These are phyloP conservation scores for Beauveria sp. DNA, from an alignment of 2,329 filamentous ascomycete genomes.

Conservation along the genomic window DNA sequence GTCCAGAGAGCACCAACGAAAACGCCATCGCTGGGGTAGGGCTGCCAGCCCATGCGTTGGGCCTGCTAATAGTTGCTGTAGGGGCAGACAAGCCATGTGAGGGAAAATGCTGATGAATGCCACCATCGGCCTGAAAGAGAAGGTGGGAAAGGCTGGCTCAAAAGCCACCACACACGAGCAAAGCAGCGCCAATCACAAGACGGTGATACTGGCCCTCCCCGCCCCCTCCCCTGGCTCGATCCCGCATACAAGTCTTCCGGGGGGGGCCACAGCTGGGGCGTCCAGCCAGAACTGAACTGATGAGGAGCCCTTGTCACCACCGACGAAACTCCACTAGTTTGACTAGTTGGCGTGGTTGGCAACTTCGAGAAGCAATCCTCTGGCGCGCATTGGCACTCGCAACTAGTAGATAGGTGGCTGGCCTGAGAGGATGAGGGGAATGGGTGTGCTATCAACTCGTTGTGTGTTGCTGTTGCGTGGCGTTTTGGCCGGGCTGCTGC, in stretches of 20 bases:
- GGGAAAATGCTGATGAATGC: slow-evolving; percentile 19
- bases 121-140: slow-evolving; percentile 28
- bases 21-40: slow-evolving; percentile 6
- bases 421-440: neutral
- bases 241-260: slow-evolving; percentile 4
- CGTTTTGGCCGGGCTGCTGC: neutral
- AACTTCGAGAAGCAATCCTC: slow-evolving; percentile 5
- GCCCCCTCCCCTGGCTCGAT: slow-evolving; percentile 15
- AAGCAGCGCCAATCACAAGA: slow-evolving; percentile 24
- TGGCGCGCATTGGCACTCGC: neutral
- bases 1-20: neutral
- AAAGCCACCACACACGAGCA: slow-evolving; percentile 23
- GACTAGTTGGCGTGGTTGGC: too few species aligned
- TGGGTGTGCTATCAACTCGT: neutral
- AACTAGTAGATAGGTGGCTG: neutral
- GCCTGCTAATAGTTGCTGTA: neutral
- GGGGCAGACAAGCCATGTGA: slow-evolving; percentile 14
- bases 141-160: slow-evolving; percentile 22
- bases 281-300: neutral
- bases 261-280: slow-evolving; percentile 7
- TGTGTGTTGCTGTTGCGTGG: slow-evolving; percentile 5
- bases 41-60: slow-evolving; percentile 6
- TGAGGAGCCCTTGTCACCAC: neutral
- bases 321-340: neutral
- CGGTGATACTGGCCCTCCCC: slow-evolving; percentile 18